These are phyloP conservation scores for Trametes polyzona DNA, from an alignment of 1,284 basidiomycete species.

Conservation along the genomic window DNA sequence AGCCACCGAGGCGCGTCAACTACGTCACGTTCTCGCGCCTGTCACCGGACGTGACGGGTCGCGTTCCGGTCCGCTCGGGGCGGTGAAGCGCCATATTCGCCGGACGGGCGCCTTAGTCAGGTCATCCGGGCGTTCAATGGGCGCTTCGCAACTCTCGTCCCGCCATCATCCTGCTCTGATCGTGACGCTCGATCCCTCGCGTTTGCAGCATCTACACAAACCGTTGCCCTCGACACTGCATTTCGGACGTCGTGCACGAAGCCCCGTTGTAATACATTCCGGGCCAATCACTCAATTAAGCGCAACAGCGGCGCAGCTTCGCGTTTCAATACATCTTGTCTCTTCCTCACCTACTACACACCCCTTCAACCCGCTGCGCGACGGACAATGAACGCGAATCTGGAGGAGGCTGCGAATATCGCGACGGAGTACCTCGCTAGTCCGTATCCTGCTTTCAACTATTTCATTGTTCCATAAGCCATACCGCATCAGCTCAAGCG, in stretches of 20 bases:
- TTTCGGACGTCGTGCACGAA: slow-evolving; percentile 14
- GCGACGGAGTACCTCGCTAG: slow-evolving; percentile 74
- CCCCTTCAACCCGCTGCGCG: neutral
- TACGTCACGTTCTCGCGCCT: slow-evolving; percentile 2
- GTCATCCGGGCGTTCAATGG: neutral
- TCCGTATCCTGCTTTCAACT: slow-evolving; percentile 30
- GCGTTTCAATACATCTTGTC: neutral
- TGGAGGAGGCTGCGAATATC: slow-evolving; percentile 72
- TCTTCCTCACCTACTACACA: neutral
- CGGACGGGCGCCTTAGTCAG: neutral
- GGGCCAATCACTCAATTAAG: slow-evolving; percentile 4
- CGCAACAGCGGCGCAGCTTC: neutral
- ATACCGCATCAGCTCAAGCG: neutral
- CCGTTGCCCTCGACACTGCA: slow-evolving; percentile 17
- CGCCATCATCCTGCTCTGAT: slow-evolving; percentile 25
- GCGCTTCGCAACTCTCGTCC: slow-evolving; percentile 13
- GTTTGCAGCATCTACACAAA: neutral
- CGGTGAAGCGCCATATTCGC: neutral
- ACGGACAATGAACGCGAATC: slow-evolving; percentile 38
- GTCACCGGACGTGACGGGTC: slow-evolving; percentile 10
- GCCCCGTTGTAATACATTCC: neutral
- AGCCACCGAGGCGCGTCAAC: neutral
- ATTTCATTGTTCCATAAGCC: slow-evolving; percentile 1
- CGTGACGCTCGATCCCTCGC: slow-evolving; percentile 9
- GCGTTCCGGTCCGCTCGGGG: slow-evolving; percentile 8